Conservation (phyloP, 2,329 filamentous ascomycete species). For the Colletotrichum salicis region DNA sequence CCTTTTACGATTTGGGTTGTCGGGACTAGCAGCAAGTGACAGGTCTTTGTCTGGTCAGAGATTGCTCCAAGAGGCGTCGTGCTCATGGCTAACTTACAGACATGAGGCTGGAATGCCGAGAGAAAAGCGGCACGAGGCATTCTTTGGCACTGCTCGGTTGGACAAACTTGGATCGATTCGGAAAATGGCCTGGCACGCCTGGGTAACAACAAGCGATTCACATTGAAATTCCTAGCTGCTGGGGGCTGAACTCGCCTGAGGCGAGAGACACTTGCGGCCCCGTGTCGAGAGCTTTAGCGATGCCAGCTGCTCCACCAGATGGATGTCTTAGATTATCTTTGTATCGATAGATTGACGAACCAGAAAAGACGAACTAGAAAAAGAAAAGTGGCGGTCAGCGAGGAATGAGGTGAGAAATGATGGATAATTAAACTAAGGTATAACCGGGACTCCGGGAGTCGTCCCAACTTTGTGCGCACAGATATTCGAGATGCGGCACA, state of each 20-base stretch:
- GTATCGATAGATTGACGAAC: background rate
- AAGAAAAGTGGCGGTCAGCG: slow-evolving; percentile 13
- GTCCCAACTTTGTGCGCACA: background rate
- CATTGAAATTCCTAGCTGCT: background rate
- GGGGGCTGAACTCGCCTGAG: background rate
- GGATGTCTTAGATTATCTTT: background rate
- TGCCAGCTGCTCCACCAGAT: background rate
- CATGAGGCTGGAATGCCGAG: background rate
- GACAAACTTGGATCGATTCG: background rate
- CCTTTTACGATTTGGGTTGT: background rate
- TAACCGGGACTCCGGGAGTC: too few species aligned
- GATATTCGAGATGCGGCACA: background rate
- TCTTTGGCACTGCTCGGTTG: background rate
- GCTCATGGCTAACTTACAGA: background rate
- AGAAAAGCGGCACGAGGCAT: background rate
- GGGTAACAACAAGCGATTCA: background rate
- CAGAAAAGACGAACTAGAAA: background rate
- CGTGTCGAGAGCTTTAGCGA: background rate
- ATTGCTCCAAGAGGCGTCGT: background rate
- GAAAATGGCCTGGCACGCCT: background rate
- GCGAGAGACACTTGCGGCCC: background rate
- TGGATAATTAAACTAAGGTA: background rate
- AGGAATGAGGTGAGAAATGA: background rate
- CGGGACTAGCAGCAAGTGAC: background rate
- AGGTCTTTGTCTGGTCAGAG: background rate